phyloP scores from a whole-genome alignment of 75 land plant genomes.

The Sequoia sempervirens region DNA sequence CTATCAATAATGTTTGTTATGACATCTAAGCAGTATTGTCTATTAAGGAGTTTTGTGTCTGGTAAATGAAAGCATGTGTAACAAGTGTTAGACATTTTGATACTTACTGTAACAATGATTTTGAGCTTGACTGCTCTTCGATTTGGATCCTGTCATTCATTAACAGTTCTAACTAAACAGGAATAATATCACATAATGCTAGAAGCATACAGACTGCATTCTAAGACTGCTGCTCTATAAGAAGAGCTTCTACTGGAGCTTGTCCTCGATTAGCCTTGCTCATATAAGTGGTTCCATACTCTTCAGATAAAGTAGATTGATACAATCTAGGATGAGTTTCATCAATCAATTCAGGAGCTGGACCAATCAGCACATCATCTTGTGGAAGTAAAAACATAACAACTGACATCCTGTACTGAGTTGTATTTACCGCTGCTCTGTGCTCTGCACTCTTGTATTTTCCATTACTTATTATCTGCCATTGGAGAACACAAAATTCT shows the following conservation, averaged over 20 bases:
- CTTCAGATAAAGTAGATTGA: constrained; percentile 11
- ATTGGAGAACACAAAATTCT: neutral
- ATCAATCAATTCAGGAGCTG: constrained; percentile 30
- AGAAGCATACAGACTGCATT: neutral
- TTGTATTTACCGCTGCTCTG: constrained; percentile 33
- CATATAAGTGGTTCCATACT: neutral
- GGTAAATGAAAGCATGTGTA: neutral
- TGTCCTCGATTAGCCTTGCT: neutral
- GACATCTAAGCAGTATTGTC: neutral
- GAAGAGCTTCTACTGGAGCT: neutral
- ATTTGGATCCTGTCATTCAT: neutral
- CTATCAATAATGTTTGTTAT: too few species aligned
- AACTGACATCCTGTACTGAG: constrained; percentile 23
- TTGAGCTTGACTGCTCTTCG: too few species aligned
- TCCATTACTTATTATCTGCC: constrained; percentile 44
- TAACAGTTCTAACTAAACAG: neutral
- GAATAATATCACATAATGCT: neutral
- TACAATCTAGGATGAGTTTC: constrained; percentile 17
- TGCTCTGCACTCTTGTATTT: constrained; percentile 45
- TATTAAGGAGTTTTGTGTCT: neutral
- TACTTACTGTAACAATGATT: neutral
- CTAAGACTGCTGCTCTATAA: neutral
- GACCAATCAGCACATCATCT: constrained; percentile 17
- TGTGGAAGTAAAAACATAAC: constrained; percentile 33
- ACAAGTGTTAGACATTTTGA: neutral